Evolutionary conservation across 2,329 filamentous ascomycete genomes (phyloP).

Genomic region (Colletotrichum costaricense): DNA sequence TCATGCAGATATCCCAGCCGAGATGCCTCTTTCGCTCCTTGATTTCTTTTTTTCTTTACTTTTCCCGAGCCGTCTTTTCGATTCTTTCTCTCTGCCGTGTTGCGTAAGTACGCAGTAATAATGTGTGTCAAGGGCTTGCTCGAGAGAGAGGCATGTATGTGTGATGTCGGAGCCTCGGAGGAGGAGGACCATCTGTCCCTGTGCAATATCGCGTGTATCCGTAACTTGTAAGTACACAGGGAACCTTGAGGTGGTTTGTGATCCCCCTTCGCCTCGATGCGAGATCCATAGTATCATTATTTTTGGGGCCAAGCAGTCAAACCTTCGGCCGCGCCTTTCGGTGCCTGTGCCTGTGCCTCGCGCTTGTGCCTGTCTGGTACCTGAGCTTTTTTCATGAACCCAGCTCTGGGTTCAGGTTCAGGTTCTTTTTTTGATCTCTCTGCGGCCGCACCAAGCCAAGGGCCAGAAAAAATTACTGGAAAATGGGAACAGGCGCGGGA

Average conservation of each 20-base stretch:
- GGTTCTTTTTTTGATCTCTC: background rate
- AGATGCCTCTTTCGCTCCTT: conserved; percentile 46
- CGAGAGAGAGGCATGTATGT: background rate
- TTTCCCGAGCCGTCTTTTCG: conserved; percentile 36
- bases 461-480: background rate
- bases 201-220: background rate
- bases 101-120: background rate
- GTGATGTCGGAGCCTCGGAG: background rate
- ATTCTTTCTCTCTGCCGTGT: conserved; percentile 1
- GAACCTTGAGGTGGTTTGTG: background rate
- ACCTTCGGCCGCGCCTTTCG: conserved; percentile 6
- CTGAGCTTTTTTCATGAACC: background rate
- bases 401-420: background rate
- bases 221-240: background rate
- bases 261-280: background rate
- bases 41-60: conserved; percentile 44
- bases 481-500: background rate
- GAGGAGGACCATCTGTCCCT: background rate
- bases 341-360: background rate
- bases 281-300: conserved; percentile 18
- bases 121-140: background rate
- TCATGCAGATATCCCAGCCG: conserved; percentile 51
- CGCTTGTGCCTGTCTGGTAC: background rate
- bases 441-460: conserved; percentile 23
- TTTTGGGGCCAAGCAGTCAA: conserved; percentile 1